Evolutionary conservation across 2,329 filamentous ascomycete species (phyloP).

Genomic region (Boeremia lycopersici): DNA sequence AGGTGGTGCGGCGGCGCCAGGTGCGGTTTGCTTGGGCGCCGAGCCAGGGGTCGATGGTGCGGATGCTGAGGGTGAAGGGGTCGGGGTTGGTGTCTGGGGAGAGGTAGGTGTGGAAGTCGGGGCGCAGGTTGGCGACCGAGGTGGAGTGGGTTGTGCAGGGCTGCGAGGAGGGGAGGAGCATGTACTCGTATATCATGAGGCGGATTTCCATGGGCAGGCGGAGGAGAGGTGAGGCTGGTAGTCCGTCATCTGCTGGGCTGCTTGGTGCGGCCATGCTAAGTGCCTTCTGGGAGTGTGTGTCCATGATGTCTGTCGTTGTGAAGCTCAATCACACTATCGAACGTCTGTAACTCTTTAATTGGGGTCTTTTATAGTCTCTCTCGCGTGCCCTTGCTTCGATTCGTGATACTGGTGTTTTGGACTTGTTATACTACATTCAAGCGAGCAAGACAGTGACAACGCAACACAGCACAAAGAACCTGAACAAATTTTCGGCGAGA

Average conservation of each 20-base stretch:
- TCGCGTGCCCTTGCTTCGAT: slow-evolving; percentile 12
- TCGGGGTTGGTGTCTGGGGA: slow-evolving; percentile 37
- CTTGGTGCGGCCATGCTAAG: slow-evolving; percentile 4
- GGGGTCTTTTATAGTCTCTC: slow-evolving; percentile 1
- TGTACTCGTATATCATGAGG: slow-evolving; percentile 53
- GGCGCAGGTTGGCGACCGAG: slow-evolving; percentile 42
- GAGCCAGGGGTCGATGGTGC: slow-evolving; percentile 52
- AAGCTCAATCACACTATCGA: neutral
- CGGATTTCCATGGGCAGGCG: slow-evolving; percentile 54
- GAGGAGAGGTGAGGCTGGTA: slow-evolving; percentile 45
- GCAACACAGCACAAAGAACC: slow-evolving; percentile 2
- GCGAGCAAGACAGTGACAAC: slow-evolving; percentile 8
- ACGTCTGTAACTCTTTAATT: neutral
- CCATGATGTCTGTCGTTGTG: neutral
- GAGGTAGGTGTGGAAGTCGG: slow-evolving; percentile 53
- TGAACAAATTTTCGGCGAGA: slow-evolving; percentile 12
- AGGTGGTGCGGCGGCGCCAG: slow-evolving; percentile 47
- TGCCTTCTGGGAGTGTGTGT: neutral
- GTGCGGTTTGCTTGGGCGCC: slow-evolving; percentile 28
- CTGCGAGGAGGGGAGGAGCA: slow-evolving; percentile 49
- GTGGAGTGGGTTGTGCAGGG: slow-evolving; percentile 37
- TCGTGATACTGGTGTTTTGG: slow-evolving; percentile 1
- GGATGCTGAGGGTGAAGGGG: slow-evolving; percentile 49
- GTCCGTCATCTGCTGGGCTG: neutral
- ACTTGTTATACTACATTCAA: slow-evolving; percentile 1